Conservation (phyloP, 495 filamentous ascomycete genomes). For the Hyaloscypha finlandica region DNA sequence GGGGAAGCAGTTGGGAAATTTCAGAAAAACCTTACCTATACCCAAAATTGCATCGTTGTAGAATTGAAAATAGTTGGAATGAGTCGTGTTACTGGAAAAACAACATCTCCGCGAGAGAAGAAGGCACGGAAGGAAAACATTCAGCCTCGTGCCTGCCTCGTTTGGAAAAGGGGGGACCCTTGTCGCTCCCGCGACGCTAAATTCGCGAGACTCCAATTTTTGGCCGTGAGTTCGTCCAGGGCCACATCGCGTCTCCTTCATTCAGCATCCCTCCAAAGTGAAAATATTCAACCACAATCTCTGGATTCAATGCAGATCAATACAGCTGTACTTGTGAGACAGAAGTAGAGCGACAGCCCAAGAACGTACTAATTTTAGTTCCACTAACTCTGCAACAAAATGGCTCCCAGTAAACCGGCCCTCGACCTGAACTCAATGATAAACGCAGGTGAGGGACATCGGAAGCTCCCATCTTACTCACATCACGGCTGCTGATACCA, state of each 20-base stretch:
- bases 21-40: constrained; percentile 8
- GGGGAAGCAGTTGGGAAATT: not conserved
- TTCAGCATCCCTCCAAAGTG: not conserved
- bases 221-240: not conserved
- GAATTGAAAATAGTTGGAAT: constrained; percentile 9
- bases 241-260: constrained; percentile 10
- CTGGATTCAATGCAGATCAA: constrained; percentile 1
- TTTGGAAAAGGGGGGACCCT: constrained; percentile 4
- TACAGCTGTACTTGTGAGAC: not conserved
- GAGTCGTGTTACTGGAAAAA: not conserved
- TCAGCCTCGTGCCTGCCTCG: constrained; percentile 11
- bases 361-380: constrained; percentile 19
- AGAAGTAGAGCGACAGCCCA: not conserved
- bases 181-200: constrained; percentile 1
- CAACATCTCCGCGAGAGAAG: not conserved
- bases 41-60: constrained; percentile 20
- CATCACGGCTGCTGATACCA: constrained; percentile 16
- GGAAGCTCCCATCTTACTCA: not conserved
- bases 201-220: constrained; percentile 2
- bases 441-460: constrained; percentile 24
- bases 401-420: constrained; percentile 30
- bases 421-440: constrained; percentile 32
- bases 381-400: constrained; percentile 25
- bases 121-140: not conserved
- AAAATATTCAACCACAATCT: not conserved